Percentiles rank a stretch among this genome's conserved stretches.
phyloP scores from a whole-genome alignment of 768 basidiomycete species.

The Agaricus sinodeliciosus region DNA sequence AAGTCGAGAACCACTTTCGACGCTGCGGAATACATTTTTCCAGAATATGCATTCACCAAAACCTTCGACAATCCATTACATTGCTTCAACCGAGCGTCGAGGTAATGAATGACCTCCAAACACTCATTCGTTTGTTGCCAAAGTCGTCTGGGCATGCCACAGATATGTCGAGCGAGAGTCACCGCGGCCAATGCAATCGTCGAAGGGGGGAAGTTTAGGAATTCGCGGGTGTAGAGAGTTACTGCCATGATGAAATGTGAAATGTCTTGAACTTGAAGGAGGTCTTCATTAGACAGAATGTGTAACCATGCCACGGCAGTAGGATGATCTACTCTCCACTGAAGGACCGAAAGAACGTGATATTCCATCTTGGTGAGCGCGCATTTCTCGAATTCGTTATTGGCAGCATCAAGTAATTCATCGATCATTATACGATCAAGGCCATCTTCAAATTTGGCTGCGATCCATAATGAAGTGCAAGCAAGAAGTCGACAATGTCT shows the following conservation, averaged over 20 bases:
- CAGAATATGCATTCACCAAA: conserved; percentile 93
- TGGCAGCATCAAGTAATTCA: conserved; percentile 90
- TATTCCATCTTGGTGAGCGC: conserved; percentile 99
- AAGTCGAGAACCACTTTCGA: conserved; percentile 88
- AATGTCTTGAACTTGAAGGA: conserved; percentile 79
- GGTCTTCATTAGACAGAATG: conserved; percentile 76
- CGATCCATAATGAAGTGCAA: conserved; percentile 97
- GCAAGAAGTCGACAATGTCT: conserved; percentile 99
- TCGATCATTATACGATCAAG: conserved; percentile 94
- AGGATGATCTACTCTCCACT: conserved; percentile 93
- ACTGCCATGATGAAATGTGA: conserved; percentile 98
- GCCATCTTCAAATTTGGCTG: conserved; percentile 96
- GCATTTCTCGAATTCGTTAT: conserved; percentile 90
- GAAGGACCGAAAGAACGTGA: conserved; percentile 92
- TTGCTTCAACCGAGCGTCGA: conserved; percentile 81
- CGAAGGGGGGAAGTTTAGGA: conserved; percentile 76
- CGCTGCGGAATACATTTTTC: conserved; percentile 90
- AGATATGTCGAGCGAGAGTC: conserved; percentile 81
- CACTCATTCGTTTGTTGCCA: conserved; percentile 82
- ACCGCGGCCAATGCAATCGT: conserved; percentile 82
- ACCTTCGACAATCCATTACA: conserved; percentile 90
- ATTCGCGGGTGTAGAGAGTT: conserved; percentile 92
- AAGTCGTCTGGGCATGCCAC: conserved; percentile 65
- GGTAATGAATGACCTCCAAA: conserved; percentile 71
- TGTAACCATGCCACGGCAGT: conserved; percentile 97